phyloP scores from a whole-genome alignment of 495 filamentous ascomycete species.

The Penicillium manginii region DNA sequence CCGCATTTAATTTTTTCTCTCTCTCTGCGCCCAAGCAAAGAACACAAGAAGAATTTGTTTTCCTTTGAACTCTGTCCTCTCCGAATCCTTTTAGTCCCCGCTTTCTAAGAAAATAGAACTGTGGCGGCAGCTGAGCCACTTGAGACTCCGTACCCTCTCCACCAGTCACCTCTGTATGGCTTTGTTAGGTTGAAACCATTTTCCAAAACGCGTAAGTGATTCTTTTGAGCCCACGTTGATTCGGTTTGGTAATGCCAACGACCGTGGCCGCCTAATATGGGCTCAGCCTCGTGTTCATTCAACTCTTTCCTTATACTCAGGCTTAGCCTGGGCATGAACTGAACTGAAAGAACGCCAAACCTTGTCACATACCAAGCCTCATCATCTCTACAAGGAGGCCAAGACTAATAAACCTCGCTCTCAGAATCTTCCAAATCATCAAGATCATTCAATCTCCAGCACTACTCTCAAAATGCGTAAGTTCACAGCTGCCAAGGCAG shows the following conservation, averaged over 20 bases:
- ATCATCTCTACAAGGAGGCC: neutral
- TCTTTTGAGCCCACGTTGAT: neutral
- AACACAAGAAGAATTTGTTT: neutral
- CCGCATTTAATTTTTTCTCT: neutral
- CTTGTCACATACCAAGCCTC: neutral
- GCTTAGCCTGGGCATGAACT: neutral
- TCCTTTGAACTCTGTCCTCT: conserved; percentile 1
- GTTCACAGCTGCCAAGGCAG: neutral
- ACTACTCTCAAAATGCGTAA: conserved; percentile 3
- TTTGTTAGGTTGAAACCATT: neutral
- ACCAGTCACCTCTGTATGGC: conserved; percentile 1
- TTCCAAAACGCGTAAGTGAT: conserved; percentile 2
- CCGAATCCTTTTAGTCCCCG: neutral
- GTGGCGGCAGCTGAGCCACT: conserved; percentile 7
- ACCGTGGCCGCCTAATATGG: neutral
- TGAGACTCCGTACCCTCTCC: neutral
- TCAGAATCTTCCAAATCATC: neutral
- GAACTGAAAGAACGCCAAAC: neutral
- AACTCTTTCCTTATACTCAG: neutral
- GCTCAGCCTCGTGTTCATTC: neutral
- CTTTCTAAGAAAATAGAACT: conserved; percentile 4
- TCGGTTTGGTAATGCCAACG: neutral
- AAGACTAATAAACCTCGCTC: neutral
- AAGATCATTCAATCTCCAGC: neutral
- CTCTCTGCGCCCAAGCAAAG: neutral